A percentile compares a stretch with the other conserved stretches of the same genome.
Evolutionary conservation across 495 filamentous ascomycete genomes (phyloP).

Genomic region (Podospora tetraspora): DNA sequence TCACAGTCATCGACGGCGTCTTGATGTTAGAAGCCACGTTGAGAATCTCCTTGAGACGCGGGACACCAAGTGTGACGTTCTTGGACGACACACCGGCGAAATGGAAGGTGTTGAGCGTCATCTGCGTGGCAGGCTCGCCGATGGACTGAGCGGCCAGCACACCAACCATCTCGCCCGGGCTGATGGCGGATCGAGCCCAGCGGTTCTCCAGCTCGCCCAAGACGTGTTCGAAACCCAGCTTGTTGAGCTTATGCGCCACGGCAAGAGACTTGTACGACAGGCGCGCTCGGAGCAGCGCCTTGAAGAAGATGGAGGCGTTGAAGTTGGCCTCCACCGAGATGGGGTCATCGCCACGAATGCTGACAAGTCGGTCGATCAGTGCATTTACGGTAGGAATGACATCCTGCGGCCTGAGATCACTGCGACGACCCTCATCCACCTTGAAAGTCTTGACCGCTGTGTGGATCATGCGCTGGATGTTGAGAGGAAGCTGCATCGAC

Average conservation of each 20-base stretch:
- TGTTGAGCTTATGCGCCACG: conserved; percentile 75
- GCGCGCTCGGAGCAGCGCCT: conserved; percentile 81
- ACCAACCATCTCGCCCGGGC: conserved; percentile 96
- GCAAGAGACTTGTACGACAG: conserved; percentile 89
- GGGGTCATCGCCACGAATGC: conserved; percentile 77
- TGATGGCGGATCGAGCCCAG: conserved; percentile 73
- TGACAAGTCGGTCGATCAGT: conserved; percentile 67
- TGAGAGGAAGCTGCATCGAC: conserved; percentile 84
- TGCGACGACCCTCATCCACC: conserved; percentile 74
- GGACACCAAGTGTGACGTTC: conserved; percentile 98
- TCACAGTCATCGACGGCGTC: conserved; percentile 90
- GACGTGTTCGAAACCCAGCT: conserved; percentile 87
- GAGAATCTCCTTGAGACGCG: conserved; percentile 97
- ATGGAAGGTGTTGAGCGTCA: conserved; percentile 99
- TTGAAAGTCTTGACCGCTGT: conserved; percentile 85
- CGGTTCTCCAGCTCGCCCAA: conserved; percentile 84
- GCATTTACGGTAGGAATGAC: conserved; percentile 77
- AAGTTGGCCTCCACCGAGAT: conserved; percentile 82
- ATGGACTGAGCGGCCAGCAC: conserved; percentile 97
- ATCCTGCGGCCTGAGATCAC: conserved; percentile 84
- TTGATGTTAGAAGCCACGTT: conserved; percentile 98
- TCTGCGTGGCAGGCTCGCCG: conserved; percentile 97
- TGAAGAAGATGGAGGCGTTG: conserved; percentile 84
- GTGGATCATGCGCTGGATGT: conserved; percentile 83
- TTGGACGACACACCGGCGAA: conserved; percentile 99